Conservation (phyloP, 805 yeast species). For the Geotrichum ghanense region DNA sequence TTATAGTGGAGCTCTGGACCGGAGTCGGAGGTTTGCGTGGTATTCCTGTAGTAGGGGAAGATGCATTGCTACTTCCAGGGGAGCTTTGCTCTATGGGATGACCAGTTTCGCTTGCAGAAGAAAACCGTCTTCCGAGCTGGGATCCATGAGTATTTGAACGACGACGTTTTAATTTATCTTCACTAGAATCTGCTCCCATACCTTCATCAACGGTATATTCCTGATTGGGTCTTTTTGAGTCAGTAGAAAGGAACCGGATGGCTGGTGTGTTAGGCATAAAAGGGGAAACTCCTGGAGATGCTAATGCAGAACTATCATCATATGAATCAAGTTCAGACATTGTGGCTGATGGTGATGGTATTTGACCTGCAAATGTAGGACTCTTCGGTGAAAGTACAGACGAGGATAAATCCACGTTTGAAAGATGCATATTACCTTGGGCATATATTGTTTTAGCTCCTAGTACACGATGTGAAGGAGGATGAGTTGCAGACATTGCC, state of each 20-base stretch:
- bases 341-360: not conserved
- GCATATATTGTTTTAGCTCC: not conserved
- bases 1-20: not conserved
- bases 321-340: constrained; percentile 1
- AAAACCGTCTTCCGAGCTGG: not conserved
- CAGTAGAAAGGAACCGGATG: not conserved
- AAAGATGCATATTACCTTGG: not conserved
- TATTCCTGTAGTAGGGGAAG: not conserved
- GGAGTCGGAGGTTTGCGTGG: not conserved
- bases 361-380: not conserved
- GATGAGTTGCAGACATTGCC: not conserved
- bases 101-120: not conserved
- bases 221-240: not conserved
- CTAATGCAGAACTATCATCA: not conserved
- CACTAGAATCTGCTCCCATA: not conserved
- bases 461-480: not conserved
- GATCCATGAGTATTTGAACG: not conserved
- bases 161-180: not conserved
- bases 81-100: not conserved
- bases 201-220: not conserved
- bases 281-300: not conserved
- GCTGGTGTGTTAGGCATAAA: not conserved
- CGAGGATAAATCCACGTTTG: not conserved
- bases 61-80: not conserved
- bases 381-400: not conserved